Percentiles rank a stretch among this genome's conserved stretches.
These are phyloP conservation scores for Nigrospora oryzae DNA, from an alignment of 2,329 filamentous ascomycete species.

Conservation along the genomic window DNA sequence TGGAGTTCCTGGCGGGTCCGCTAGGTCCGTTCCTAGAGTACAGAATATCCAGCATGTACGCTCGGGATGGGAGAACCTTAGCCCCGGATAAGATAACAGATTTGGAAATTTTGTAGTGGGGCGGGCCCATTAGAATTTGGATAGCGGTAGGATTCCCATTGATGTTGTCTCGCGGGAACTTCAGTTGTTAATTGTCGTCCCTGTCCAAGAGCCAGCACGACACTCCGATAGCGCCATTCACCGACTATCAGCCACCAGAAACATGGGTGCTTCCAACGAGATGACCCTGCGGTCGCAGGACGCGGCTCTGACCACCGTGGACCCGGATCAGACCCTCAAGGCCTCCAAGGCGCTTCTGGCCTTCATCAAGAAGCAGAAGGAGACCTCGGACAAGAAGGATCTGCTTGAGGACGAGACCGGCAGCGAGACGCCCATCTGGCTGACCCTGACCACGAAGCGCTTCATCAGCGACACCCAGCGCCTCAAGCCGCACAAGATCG, in stretches of 20 bases:
- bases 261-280: conserved; percentile 33
- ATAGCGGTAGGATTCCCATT: too few relatives aligned
- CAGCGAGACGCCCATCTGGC: conserved; percentile 48
- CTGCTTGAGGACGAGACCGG: conserved; percentile 40
- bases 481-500: conserved; percentile 77
- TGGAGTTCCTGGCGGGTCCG: too few relatives aligned
- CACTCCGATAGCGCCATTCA: too few relatives aligned
- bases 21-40: too few relatives aligned
- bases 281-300: conserved; percentile 17
- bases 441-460: conserved; percentile 56
- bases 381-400: conserved; percentile 45
- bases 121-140: too few relatives aligned
- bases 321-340: conserved; percentile 46
- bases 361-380: conserved; percentile 50
- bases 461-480: conserved; percentile 64
- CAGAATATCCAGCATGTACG: too few relatives aligned
- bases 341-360: conserved; percentile 54
- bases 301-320: conserved; percentile 23
- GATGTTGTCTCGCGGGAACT: too few relatives aligned
- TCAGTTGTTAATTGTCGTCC: too few relatives aligned
- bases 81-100: too few relatives aligned
- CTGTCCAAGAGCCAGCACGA: too few relatives aligned
- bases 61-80: too few relatives aligned
- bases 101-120: too few relatives aligned
- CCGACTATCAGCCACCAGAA: conserved; percentile 1